These are phyloP conservation scores for Manihot esculenta DNA, from an alignment of 441 rosid genomes.

Conservation along the genomic window DNA sequence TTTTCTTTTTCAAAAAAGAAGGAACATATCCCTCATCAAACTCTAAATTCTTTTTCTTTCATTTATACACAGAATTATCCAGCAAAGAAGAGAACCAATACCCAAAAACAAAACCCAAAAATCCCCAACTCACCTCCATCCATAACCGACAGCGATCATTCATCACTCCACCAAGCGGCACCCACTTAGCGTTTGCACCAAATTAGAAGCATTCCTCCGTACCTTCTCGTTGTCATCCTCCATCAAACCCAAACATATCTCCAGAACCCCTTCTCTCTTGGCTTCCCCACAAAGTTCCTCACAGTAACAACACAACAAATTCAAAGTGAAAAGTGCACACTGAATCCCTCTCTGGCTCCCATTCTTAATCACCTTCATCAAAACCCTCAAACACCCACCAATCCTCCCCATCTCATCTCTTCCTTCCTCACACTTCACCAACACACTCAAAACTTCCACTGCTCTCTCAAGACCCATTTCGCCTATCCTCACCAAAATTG, in stretches of 20 bases:
- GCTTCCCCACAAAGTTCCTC: slow-evolving; percentile 47
- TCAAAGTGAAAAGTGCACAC: slow-evolving; percentile 64
- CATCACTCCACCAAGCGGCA: slow-evolving; percentile 33
- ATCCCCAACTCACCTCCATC: slow-evolving; percentile 45
- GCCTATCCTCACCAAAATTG: slow-evolving; percentile 48
- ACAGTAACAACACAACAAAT: slow-evolving; percentile 54
- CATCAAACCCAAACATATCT: slow-evolving; percentile 59
- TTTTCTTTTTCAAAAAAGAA: neutral
- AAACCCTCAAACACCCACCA: slow-evolving; percentile 53
- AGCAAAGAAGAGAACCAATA: slow-evolving; percentile 25
- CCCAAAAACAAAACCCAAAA: slow-evolving; percentile 12
- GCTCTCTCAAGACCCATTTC: slow-evolving; percentile 69
- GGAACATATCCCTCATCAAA: slow-evolving; percentile 29
- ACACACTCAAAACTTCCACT: slow-evolving; percentile 73
- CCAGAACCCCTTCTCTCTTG: slow-evolving; percentile 53
- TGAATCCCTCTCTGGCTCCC: slow-evolving; percentile 72
- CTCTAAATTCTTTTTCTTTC: slow-evolving; percentile 31
- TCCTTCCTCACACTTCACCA: slow-evolving; percentile 88
- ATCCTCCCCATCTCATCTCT: slow-evolving; percentile 65
- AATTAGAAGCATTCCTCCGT: slow-evolving; percentile 59
- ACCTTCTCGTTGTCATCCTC: slow-evolving; percentile 80
- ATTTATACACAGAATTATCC: slow-evolving; percentile 60
- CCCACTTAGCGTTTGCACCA: slow-evolving; percentile 58
- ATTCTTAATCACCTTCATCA: slow-evolving; percentile 50
- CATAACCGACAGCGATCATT: slow-evolving; percentile 15